phyloP scores from a whole-genome alignment of 371 early-diverging fungal genomes.

The Smittium culicis region DNA sequence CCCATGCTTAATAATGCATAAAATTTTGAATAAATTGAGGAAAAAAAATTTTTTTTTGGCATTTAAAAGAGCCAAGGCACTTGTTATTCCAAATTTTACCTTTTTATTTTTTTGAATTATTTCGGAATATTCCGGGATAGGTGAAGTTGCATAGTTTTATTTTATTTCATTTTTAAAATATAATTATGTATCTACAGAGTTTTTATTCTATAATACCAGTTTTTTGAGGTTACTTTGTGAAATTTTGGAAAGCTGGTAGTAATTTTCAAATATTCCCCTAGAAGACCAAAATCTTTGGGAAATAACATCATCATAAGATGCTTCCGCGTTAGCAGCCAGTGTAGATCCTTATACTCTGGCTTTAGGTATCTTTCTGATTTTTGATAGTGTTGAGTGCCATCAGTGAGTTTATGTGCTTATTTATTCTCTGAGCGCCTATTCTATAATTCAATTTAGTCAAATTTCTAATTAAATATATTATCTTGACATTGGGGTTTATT shows the following conservation, averaged over 20 bases:
- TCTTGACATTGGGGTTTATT: background rate
- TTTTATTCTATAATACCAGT: background rate
- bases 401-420: background rate
- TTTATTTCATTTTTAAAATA: background rate
- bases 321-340: background rate
- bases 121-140: too few species aligned
- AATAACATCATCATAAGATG: background rate
- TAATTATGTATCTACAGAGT: conserved; percentile 8
- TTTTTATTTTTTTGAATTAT: too few species aligned
- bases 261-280: conserved; percentile 12
- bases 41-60: too few species aligned
- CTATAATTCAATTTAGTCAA: background rate
- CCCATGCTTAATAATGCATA: too few species aligned
- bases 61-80: too few species aligned
- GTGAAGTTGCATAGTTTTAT: background rate
- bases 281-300: conserved; percentile 19
- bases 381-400: background rate
- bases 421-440: background rate
- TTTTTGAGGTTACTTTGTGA: background rate
- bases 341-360: conserved; percentile 3
- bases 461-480: conserved; percentile 6
- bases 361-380: background rate
- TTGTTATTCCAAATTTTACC: too few species aligned
- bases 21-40: too few species aligned
- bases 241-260: conserved; percentile 7